Evolutionary conservation across 148 eudicot genomes (phyloP).

Genomic region (Drosera capensis): DNA sequence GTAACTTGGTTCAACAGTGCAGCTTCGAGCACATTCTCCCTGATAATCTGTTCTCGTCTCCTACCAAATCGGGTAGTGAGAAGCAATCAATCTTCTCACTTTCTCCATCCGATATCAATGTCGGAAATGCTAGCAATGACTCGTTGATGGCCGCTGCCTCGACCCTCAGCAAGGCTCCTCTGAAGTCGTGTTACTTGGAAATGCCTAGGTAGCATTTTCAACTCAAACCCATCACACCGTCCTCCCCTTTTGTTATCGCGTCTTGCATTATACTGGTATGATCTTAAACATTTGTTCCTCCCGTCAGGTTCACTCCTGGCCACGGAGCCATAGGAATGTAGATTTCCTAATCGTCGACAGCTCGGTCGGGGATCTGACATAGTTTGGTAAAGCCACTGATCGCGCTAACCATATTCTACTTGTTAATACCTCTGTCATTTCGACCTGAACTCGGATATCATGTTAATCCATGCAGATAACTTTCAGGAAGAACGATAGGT

Average conservation of each 20-base stretch:
- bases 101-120: conserved; percentile 1
- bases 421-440: too few species aligned
- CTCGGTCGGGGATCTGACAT: neutral
- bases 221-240: neutral
- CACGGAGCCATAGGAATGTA: conserved; percentile 36
- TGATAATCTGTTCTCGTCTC: conserved; percentile 74
- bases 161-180: conserved; percentile 16
- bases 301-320: conserved; percentile 14
- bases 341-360: conserved; percentile 11
- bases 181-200: conserved; percentile 17
- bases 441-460: too few species aligned
- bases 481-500: too few species aligned
- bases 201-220: conserved; percentile 28
- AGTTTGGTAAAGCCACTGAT: conserved; percentile 1
- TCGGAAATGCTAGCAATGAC: conserved; percentile 4
- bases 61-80: conserved; percentile 43
- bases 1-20: conserved; percentile 10
- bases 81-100: conserved; percentile 20
- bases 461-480: too few species aligned
- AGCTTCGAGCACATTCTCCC: conserved; percentile 84
- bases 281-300: neutral
- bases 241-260: neutral
- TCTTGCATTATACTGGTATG: neutral
- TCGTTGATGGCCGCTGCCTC: conserved; percentile 10
- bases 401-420: too few species aligned